These are phyloP conservation scores for Eruca vesicaria DNA, from an alignment of 441 rosid genomes.

Conservation along the genomic window DNA sequence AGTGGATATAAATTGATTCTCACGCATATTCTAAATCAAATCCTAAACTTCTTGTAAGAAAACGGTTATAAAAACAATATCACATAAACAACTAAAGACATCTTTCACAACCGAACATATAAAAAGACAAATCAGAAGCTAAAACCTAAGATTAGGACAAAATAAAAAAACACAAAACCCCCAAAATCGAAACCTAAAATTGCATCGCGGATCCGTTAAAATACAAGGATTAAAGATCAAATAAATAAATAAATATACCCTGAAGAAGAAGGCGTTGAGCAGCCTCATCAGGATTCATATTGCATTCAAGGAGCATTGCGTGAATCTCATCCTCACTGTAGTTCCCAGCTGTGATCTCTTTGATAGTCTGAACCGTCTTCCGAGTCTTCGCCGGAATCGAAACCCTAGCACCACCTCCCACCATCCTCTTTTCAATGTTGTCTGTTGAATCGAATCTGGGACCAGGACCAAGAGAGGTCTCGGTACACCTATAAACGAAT, in stretches of 20 bases:
- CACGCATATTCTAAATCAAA: slow-evolving; percentile 9
- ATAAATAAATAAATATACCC: slow-evolving; percentile 42
- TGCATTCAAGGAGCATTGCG: slow-evolving; percentile 89
- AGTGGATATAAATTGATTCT: slow-evolving; percentile 24
- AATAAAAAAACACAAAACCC: slow-evolving; percentile 1
- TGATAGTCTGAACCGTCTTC: slow-evolving; percentile 68
- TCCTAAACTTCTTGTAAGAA: not conserved
- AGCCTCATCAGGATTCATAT: slow-evolving; percentile 95
- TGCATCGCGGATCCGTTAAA: slow-evolving; percentile 38
- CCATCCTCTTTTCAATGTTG: slow-evolving; percentile 48
- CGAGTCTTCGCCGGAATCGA: slow-evolving; percentile 56
- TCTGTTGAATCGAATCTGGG: slow-evolving; percentile 18
- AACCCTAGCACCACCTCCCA: slow-evolving; percentile 73
- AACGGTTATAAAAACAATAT: not conserved
- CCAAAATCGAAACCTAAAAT: slow-evolving; percentile 15
- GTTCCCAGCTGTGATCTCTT: slow-evolving; percentile 81
- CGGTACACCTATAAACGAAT: not conserved
- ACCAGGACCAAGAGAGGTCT: slow-evolving; percentile 11
- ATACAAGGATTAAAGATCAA: not conserved
- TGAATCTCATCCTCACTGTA: slow-evolving; percentile 91
- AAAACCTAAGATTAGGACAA: slow-evolving; percentile 21
- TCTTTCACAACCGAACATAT: not conserved
- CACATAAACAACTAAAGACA: not conserved
- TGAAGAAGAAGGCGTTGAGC: slow-evolving; percentile 64
- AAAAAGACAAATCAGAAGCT: slow-evolving; percentile 35